phyloP scores from a whole-genome alignment of 2,329 filamentous ascomycete genomes.

The Sarocladium brachiariae region DNA sequence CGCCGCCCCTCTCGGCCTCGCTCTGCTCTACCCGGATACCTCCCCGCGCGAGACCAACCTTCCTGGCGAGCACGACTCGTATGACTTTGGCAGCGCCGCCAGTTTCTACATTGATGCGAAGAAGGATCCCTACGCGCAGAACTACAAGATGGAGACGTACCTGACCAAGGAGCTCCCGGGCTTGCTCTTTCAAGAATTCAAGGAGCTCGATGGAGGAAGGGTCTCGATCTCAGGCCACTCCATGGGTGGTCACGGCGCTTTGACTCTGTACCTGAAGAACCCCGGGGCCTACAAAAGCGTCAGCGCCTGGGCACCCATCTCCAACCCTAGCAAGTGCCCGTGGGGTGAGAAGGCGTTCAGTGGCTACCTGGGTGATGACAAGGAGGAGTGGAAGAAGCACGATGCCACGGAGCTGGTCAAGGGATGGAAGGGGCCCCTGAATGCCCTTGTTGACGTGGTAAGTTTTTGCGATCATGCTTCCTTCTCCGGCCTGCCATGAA shows the following conservation, averaged over 20 bases:
- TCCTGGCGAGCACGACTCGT: slow-evolving; percentile 77
- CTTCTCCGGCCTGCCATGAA: slow-evolving; percentile 16
- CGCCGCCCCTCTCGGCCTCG: slow-evolving; percentile 74
- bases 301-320: slow-evolving; percentile 83
- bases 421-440: slow-evolving; percentile 59
- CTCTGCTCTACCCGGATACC: slow-evolving; percentile 93
- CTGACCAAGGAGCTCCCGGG: slow-evolving; percentile 80
- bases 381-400: slow-evolving; percentile 75
- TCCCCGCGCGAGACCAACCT: slow-evolving; percentile 79
- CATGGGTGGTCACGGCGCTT: slow-evolving; percentile 94
- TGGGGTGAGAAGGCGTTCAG: slow-evolving; percentile 96
- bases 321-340: slow-evolving; percentile 76
- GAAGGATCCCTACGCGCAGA: slow-evolving; percentile 60
- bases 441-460: slow-evolving; percentile 82
- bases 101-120: slow-evolving; percentile 94
- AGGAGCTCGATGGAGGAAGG: slow-evolving; percentile 58
- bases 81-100: slow-evolving; percentile 87
- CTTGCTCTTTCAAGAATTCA: slow-evolving; percentile 65
- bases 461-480: slow-evolving; percentile 64
- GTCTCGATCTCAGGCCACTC: slow-evolving; percentile 89
- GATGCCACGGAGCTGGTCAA: slow-evolving; percentile 88
- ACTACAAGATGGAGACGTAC: slow-evolving; percentile 96
- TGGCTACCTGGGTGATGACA: slow-evolving; percentile 78
- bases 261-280: slow-evolving; percentile 88
- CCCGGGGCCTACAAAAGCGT: slow-evolving; percentile 84